A percentile compares a stretch with the other conserved stretches of the same genome.
phyloP scores from a whole-genome alignment of 164 flowering plant species.

The Magnolia sinica region DNA sequence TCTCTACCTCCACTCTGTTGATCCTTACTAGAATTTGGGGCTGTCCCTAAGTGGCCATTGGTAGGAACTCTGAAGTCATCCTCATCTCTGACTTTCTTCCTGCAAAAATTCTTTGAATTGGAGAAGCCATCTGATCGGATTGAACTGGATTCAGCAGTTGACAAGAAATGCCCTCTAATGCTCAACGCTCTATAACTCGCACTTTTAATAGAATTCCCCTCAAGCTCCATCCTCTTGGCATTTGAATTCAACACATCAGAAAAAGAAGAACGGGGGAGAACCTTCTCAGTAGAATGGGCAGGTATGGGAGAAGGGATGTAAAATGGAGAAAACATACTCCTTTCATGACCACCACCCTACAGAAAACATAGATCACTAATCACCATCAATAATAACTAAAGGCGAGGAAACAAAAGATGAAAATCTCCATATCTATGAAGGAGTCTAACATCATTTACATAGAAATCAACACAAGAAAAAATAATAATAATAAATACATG shows the following conservation, averaged over 20 bases:
- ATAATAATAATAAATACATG: no score
- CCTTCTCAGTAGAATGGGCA: conserved; percentile 30
- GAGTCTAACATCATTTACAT: neutral
- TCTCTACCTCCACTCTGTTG: conserved; percentile 21
- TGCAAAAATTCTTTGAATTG: conserved; percentile 14
- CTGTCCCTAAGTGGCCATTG: conserved; percentile 28
- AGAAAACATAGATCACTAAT: conserved; percentile 9
- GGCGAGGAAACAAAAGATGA: neutral
- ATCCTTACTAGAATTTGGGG: conserved; percentile 8
- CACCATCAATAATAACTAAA: neutral
- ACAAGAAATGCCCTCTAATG: conserved; percentile 6
- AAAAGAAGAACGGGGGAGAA: conserved; percentile 10
- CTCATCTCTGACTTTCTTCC: conserved; percentile 40
- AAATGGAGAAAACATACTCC: conserved; percentile 25
- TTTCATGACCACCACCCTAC: conserved; percentile 48
- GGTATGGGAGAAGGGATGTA: conserved; percentile 26
- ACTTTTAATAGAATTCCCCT: conserved; percentile 19
- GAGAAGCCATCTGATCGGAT: conserved; percentile 11
- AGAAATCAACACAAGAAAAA: neutral
- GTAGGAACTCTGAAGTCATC: conserved; percentile 73
- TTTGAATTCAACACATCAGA: conserved; percentile 24
- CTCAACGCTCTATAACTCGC: conserved; percentile 14
- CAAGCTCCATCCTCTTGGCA: conserved; percentile 18
- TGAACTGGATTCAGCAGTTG: conserved; percentile 14
- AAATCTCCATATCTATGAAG: neutral